Evolutionary conservation across 1,284 basidiomycete species (phyloP).

Genomic region (Entoloma clypeatum): DNA sequence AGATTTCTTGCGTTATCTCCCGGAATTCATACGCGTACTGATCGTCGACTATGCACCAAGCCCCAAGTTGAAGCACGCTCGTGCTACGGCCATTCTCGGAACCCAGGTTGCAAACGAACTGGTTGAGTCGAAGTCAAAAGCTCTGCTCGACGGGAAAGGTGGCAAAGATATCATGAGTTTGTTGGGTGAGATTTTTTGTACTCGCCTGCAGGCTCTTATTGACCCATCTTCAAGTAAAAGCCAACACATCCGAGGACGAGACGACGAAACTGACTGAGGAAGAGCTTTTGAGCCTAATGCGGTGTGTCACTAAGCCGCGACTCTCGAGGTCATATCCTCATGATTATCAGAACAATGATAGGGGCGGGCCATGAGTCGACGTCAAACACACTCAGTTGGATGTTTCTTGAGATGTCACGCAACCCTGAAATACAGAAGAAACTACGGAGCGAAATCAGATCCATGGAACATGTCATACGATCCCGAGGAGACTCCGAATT

Average conservation of each 20-base stretch:
- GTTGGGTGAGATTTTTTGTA: constrained; percentile 18
- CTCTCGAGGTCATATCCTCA: not conserved
- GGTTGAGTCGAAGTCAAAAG: constrained; percentile 37
- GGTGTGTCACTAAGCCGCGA: constrained; percentile 27
- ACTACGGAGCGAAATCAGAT: constrained; percentile 46
- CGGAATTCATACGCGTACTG: constrained; percentile 30
- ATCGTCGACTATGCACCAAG: constrained; percentile 34
- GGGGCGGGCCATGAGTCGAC: constrained; percentile 53
- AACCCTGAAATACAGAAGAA: constrained; percentile 42
- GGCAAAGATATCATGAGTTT: constrained; percentile 28
- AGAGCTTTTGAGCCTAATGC: constrained; percentile 54
- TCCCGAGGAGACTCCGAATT: constrained; percentile 39
- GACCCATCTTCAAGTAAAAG: constrained; percentile 41
- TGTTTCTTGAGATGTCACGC: constrained; percentile 43
- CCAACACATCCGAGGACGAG: constrained; percentile 45
- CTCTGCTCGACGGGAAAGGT: constrained; percentile 22
- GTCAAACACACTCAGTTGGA: constrained; percentile 34
- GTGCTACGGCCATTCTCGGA: constrained; percentile 35
- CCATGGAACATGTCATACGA: constrained; percentile 32
- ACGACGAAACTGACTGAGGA: constrained; percentile 43
- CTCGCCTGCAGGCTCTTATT: not conserved
- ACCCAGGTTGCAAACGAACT: constrained; percentile 40
- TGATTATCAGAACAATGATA: constrained; percentile 28
- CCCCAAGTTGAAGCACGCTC: constrained; percentile 33
- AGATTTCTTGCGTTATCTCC: constrained; percentile 24